phyloP scores from a whole-genome alignment of 306 rosid genomes.

The Cucurbita argyrosperma region DNA sequence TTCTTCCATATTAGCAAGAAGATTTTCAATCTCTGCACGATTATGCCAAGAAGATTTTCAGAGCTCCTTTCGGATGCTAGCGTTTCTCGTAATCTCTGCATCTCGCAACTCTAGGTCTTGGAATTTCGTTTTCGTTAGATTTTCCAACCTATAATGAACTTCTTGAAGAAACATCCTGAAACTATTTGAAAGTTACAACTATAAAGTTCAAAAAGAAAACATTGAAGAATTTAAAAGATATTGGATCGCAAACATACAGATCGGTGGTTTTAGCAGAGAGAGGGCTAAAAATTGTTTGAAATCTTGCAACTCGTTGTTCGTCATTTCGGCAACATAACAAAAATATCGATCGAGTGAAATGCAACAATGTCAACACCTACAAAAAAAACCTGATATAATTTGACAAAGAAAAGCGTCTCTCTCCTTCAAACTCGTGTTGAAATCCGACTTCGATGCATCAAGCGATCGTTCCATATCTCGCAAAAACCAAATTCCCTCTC shows the following conservation, averaged over 20 bases:
- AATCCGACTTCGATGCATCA: constrained; percentile 32
- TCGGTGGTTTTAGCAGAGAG: constrained; percentile 16
- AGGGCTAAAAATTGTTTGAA: constrained; percentile 33
- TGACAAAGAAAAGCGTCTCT: constrained; percentile 28
- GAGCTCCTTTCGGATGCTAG: constrained; percentile 37
- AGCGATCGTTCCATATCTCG: constrained; percentile 34
- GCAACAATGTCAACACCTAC: not conserved
- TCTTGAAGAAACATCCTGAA: constrained; percentile 25
- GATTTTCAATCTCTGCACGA: constrained; percentile 28
- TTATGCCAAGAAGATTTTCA: constrained; percentile 17
- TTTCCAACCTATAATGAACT: constrained; percentile 7
- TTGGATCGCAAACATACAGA: constrained; percentile 30
- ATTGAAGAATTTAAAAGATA: constrained; percentile 2
- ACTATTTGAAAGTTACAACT: constrained; percentile 16
- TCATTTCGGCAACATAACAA: constrained; percentile 23
- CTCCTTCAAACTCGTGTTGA: constrained; percentile 32
- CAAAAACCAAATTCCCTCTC: constrained; percentile 17
- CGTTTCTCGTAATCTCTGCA: constrained; percentile 41
- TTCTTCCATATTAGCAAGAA: constrained; percentile 46
- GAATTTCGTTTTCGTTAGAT: constrained; percentile 13
- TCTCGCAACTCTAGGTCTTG: constrained; percentile 17
- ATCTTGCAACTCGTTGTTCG: constrained; percentile 48
- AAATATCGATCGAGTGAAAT: not conserved
- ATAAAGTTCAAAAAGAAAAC: not conserved
- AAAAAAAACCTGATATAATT: constrained; percentile 37